Percentiles rank a stretch among this genome's conserved stretches.
phyloP scores from a whole-genome alignment of 163 green algal species.

The Scenedesmus sp. region DNA sequence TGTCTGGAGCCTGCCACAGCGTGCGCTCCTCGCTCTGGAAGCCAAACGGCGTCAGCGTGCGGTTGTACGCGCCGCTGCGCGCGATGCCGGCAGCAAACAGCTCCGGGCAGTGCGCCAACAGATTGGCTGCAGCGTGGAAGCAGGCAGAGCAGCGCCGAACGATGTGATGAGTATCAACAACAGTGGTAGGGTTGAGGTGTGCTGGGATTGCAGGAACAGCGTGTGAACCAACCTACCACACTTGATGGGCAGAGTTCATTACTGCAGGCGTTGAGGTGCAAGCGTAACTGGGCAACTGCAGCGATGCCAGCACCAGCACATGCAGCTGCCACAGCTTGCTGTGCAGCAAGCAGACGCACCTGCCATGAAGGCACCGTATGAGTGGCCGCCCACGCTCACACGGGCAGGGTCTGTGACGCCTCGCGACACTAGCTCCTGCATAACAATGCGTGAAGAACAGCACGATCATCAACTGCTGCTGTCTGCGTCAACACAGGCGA shows the following conservation, averaged over 20 bases:
- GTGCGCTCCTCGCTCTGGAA: constrained; percentile 96
- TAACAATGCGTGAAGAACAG: not conserved
- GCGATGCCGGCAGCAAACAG: constrained; percentile 95
- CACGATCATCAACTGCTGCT: not conserved
- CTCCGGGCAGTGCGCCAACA: constrained; percentile 90
- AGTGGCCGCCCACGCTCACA: constrained; percentile 85
- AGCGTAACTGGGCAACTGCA: too few relatives aligned
- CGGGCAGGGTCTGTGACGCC: constrained; percentile 84
- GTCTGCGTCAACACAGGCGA: not conserved
- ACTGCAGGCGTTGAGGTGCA: too few relatives aligned
- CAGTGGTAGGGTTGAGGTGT: too few relatives aligned
- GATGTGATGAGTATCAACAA: not conserved
- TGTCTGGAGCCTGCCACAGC: constrained; percentile 94
- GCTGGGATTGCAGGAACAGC: too few relatives aligned
- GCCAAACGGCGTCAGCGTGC: constrained; percentile 98
- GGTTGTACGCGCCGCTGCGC: constrained; percentile 94
- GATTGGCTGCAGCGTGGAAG: constrained; percentile 96
- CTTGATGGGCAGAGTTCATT: too few relatives aligned
- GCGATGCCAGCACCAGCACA: too few relatives aligned
- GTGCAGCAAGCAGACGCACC: not conserved
- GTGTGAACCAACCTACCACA: too few relatives aligned
- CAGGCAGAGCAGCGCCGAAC: not conserved
- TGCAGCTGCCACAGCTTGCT: not conserved
- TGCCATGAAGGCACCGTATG: constrained; percentile 28
- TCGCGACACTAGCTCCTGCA: constrained; percentile 81